A percentile compares a stretch with the other conserved stretches of the same genome.
Conservation (phyloP, 2,329 filamentous ascomycete genomes). For the Penicillium janthinellum region DNA sequence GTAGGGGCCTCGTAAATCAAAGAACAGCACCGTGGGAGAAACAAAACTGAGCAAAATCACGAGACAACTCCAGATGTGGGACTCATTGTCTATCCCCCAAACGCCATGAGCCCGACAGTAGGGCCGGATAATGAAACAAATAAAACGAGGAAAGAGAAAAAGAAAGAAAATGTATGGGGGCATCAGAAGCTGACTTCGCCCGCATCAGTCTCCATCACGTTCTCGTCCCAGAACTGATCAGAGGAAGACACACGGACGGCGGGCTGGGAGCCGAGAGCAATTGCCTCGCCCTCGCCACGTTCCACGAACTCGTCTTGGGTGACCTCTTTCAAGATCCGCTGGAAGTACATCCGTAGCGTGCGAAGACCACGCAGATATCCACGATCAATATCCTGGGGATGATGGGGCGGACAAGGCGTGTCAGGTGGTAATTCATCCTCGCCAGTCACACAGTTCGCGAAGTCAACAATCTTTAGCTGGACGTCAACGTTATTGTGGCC, state of each 20-base stretch:
- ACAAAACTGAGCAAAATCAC: slow-evolving; percentile 9
- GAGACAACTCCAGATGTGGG: slow-evolving; percentile 9
- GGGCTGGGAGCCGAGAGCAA: slow-evolving; percentile 39
- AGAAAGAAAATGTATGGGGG: background rate
- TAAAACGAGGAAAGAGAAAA: background rate
- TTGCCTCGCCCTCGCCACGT: slow-evolving; percentile 46
- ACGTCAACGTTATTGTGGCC: slow-evolving; percentile 45
- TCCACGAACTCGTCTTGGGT: slow-evolving; percentile 49
- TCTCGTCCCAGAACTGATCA: slow-evolving; percentile 45
- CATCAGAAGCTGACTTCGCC: slow-evolving; percentile 48
- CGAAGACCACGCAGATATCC: slow-evolving; percentile 86
- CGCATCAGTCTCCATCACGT: slow-evolving; percentile 45
- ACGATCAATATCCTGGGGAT: slow-evolving; percentile 78
- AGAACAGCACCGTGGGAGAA: background rate
- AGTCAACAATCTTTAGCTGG: slow-evolving; percentile 96
- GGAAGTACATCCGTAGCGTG: slow-evolving; percentile 79
- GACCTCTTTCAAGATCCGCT: slow-evolving; percentile 81
- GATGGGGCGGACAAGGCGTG: slow-evolving; percentile 73
- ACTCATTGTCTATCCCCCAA: slow-evolving; percentile 15
- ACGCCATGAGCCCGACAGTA: slow-evolving; percentile 15
- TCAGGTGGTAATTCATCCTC: slow-evolving; percentile 67
- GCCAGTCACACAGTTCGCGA: slow-evolving; percentile 94
- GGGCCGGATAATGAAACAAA: slow-evolving; percentile 8
- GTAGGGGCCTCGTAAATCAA: slow-evolving; percentile 7
- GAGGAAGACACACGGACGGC: slow-evolving; percentile 33